Conservation (phyloP, 2,329 filamentous ascomycete species). For the Herpotrichia juniperi region DNA sequence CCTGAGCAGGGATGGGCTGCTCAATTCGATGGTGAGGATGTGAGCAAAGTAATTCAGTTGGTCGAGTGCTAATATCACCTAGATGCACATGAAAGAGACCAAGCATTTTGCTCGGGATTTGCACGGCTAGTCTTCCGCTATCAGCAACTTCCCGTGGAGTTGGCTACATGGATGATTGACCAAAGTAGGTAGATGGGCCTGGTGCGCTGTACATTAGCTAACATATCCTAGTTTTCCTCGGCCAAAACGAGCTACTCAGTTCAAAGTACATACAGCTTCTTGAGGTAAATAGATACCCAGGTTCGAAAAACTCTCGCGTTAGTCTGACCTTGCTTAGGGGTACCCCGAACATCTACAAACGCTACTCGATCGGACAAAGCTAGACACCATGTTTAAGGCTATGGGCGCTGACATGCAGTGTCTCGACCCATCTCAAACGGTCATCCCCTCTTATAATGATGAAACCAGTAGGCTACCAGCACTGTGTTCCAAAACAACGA, state of each 20-base stretch:
- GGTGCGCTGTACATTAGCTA: slow-evolving; percentile 9
- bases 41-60: not conserved
- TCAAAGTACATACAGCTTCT: slow-evolving; percentile 42
- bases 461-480: slow-evolving; percentile 10
- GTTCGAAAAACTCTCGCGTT: slow-evolving; percentile 6
- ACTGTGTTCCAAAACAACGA: not conserved
- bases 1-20: slow-evolving; percentile 40
- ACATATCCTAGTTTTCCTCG: slow-evolving; percentile 32
- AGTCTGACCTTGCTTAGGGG: slow-evolving; percentile 20
- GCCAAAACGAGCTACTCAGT: slow-evolving; percentile 42
- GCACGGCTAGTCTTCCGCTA: slow-evolving; percentile 45
- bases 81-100: slow-evolving; percentile 36
- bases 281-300: slow-evolving; percentile 16
- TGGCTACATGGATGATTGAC: slow-evolving; percentile 52
- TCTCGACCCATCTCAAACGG: not conserved
- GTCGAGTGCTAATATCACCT: slow-evolving; percentile 12
- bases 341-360: slow-evolving; percentile 35
- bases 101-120: slow-evolving; percentile 51
- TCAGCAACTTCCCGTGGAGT: slow-evolving; percentile 43
- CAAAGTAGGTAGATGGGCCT: slow-evolving; percentile 28
- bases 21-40: slow-evolving; percentile 36
- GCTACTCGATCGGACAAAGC: slow-evolving; percentile 45
- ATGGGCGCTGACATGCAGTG: slow-evolving; percentile 59
- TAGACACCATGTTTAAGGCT: slow-evolving; percentile 61
- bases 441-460: slow-evolving; percentile 13